Base-by-base conservation (phyloP, 225 moss, liverwort and hornwort genomes). In the Ulota crispa region DNA sequence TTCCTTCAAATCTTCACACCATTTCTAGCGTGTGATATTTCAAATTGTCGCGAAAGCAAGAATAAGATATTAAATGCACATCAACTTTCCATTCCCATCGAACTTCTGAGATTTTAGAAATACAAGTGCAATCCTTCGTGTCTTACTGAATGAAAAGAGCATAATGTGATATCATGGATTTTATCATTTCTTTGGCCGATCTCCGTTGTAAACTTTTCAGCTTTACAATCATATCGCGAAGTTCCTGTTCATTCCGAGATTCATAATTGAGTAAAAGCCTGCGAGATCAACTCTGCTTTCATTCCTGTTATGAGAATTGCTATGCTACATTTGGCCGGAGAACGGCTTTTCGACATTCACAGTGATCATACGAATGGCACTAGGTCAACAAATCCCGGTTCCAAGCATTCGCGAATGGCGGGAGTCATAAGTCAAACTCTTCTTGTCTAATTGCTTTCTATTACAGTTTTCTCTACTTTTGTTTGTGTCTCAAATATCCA, bases 121-220 rank as follows among this genome's bases (percentile, higher is more conserved):
- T 53, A 39, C 53, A 72, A 31, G 72, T 62, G 73, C 34, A 77
- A 42, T 41, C 34, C 13, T 8, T 36, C 60, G 19, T 73, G 23
- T 61, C 81, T 86, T 90, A 88, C 90, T 68, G 85, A 69, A 90
- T 76, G 36, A 90, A 77, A 27, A 85, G 34, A 69, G 79, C 41
- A 72, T 90, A 83, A 73, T 84, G 85, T 78, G 85, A 76, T 52
- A 82, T 83, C 85, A 90, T 83, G 34, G 83, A 76, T 80, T 84
- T 88, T 43, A 88, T 88, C 31, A 88, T 86, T 83, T 82, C 83
- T 52, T 82, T 83, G 59, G 90, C 82, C 8, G 90, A 90, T 26
- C 76, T 69, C 28, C 60, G 76, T 53, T 87, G 87, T 23, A 88
- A n/a, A 32, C 52, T 57, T 76, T 82, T 88, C 42, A 88, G 81